A percentile compares a stretch with the other conserved stretches of the same genome.
These are phyloP conservation scores for Triticum aestivum DNA, from an alignment of 176 grass and related monocot species.

Conservation along the genomic window DNA sequence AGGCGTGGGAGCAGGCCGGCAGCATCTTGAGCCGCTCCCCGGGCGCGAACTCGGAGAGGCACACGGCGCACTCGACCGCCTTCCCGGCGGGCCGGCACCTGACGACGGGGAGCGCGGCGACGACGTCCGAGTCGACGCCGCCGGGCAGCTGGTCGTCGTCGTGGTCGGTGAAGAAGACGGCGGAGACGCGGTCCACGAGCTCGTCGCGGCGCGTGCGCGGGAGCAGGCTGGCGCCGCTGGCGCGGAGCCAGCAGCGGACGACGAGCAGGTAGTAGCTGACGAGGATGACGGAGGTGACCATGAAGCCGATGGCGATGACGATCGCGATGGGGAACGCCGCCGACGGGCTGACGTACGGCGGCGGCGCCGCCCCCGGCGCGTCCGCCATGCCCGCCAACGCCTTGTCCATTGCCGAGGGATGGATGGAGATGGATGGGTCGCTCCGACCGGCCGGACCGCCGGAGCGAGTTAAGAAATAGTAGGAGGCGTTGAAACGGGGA, in stretches of 20 bases:
- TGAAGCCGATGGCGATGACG: slow-evolving; percentile 64
- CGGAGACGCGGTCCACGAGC: slow-evolving; percentile 24
- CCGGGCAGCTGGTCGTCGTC: slow-evolving; percentile 33
- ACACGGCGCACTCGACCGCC: slow-evolving; percentile 70
- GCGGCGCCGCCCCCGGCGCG: slow-evolving; percentile 10
- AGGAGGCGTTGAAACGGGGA: background rate
- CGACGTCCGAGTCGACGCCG: slow-evolving; percentile 57
- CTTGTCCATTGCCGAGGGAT: slow-evolving; percentile 16
- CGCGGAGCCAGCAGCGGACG: slow-evolving; percentile 60
- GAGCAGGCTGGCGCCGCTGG: background rate
- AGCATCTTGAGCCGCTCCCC: slow-evolving; percentile 82
- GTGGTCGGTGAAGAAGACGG: slow-evolving; percentile 50
- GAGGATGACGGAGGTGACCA: slow-evolving; percentile 64
- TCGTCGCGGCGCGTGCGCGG: slow-evolving; percentile 25
- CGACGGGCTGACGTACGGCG: background rate
- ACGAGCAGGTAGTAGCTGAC: slow-evolving; percentile 76
- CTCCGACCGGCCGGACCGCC: background rate
- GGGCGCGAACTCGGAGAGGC: slow-evolving; percentile 69
- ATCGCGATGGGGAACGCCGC: slow-evolving; percentile 54
- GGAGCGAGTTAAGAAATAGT: background rate
- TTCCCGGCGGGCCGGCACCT: slow-evolving; percentile 21
- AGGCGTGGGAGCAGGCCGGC: slow-evolving; percentile 71
- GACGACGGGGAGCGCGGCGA: slow-evolving; percentile 69
- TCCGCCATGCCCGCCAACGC: background rate
- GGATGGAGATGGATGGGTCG: background rate